Evolutionary conservation across 768 basidiomycete species (phyloP).

Genomic region (Rubroboletus pulcherrimus): DNA sequence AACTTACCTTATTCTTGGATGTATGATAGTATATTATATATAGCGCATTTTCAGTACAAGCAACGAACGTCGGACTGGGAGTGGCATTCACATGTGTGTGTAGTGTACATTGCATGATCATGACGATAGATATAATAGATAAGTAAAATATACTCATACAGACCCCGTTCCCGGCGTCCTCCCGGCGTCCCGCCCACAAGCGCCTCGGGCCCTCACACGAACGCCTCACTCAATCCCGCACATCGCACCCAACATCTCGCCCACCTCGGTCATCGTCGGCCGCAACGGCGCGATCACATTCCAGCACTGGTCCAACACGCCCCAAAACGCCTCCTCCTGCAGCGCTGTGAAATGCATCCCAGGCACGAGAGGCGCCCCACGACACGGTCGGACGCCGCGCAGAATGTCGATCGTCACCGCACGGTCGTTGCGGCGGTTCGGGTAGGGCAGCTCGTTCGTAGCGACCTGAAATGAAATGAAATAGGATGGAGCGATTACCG

Average conservation of each 20-base stretch:
- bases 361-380: constrained; percentile 25
- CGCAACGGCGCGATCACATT: constrained; percentile 32
- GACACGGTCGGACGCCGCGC: constrained; percentile 46
- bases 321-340: constrained; percentile 40
- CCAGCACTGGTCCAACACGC: constrained; percentile 47
- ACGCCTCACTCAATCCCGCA: no score
- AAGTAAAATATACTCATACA: no score
- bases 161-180: no score
- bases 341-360: constrained; percentile 13
- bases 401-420: constrained; percentile 55
- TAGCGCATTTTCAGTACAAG: no score
- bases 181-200: no score
- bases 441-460: constrained; percentile 49
- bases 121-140: no score
- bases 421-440: constrained; percentile 51
- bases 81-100: no score
- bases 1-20: no score
- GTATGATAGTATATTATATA: no score
- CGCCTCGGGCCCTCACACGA: no score
- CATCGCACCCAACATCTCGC: constrained; percentile 5
- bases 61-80: no score
- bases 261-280: constrained; percentile 43
- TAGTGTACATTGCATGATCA: no score
- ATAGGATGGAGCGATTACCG: background rate
- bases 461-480: constrained; percentile 37